A percentile compares a stretch with the other conserved stretches of the same genome.
Conservation (phyloP, 176 grass and related monocot species). For the Zoysia japonica region DNA sequence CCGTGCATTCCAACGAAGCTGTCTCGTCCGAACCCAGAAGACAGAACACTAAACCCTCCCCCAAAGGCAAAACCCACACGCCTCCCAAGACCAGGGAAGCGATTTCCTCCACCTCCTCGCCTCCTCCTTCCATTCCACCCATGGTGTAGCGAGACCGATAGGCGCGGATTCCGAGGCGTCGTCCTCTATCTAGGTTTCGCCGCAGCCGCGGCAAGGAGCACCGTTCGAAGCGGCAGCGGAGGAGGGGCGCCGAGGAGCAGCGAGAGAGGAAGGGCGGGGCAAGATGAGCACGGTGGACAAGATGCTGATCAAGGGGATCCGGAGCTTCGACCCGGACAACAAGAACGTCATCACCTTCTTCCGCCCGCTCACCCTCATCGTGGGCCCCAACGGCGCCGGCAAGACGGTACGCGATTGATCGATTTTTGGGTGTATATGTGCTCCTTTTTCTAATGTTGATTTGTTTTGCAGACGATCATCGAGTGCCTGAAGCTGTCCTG, state of each 20-base stretch:
- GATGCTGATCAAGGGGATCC: slow-evolving; percentile 98
- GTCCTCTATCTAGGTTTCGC: slow-evolving; percentile 15
- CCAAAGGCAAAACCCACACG: neutral
- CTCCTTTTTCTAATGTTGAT: neutral
- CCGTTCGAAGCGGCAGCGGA: slow-evolving; percentile 8
- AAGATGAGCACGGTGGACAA: slow-evolving; percentile 99
- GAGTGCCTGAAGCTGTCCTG: slow-evolving; percentile 96
- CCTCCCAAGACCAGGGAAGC: neutral
- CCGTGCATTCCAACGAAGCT: neutral
- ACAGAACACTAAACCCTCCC: slow-evolving; percentile 39
- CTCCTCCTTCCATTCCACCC: neutral
- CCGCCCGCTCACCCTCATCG: slow-evolving; percentile 96
- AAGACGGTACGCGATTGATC: slow-evolving; percentile 62
- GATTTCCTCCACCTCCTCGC: neutral
- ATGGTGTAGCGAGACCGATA: slow-evolving; percentile 29
- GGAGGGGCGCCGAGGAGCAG: neutral
- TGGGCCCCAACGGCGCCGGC: slow-evolving; percentile 92
- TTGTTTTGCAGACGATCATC: slow-evolving; percentile 76
- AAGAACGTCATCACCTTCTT: slow-evolving; percentile 99
- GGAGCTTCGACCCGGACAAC: slow-evolving; percentile 98
- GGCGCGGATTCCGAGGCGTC: neutral
- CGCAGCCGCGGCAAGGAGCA: neutral
- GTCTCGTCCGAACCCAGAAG: neutral
- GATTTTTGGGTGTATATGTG: neutral
- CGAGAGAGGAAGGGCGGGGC: neutral